These are phyloP conservation scores for Petunia hybrid DNA, from an alignment of 305 asterid genomes.

Conservation along the genomic window DNA sequence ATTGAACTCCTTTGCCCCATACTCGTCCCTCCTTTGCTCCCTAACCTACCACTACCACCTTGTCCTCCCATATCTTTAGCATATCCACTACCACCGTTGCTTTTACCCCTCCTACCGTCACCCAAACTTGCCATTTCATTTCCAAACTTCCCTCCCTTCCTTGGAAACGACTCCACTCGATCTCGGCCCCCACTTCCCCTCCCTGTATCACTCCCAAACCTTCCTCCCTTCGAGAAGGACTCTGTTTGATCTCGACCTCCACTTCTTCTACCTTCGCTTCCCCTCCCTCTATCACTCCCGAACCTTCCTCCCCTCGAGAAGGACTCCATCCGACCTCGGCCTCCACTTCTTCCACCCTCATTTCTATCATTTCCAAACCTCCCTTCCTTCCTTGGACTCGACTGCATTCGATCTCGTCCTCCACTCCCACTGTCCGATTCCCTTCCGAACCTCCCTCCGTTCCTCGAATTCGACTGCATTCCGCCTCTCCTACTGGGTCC, in stretches of 20 bases:
- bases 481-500: conserved; percentile 47
- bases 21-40: conserved; percentile 43
- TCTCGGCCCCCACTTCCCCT: conserved; percentile 35
- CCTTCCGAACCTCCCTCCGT: conserved; percentile 42
- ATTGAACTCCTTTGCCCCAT: conserved; percentile 45
- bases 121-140: conserved; percentile 41
- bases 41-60: conserved; percentile 44
- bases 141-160: conserved; percentile 48
- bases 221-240: conserved; percentile 33
- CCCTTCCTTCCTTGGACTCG: conserved; percentile 33
- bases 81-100: conserved; percentile 38
- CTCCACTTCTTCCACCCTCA: conserved; percentile 27
- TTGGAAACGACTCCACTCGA: conserved; percentile 33
- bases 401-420: conserved; percentile 32
- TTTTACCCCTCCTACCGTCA: conserved; percentile 44
- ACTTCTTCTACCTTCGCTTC: conserved; percentile 29
- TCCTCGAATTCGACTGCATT: conserved; percentile 33
- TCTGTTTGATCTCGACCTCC: conserved; percentile 39
- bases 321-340: conserved; percentile 1
- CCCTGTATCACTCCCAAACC: conserved; percentile 13
- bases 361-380: conserved; percentile 36
- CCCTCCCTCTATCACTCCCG: conserved; percentile 41
- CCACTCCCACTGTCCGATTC: conserved; percentile 42
- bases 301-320: conserved; percentile 40
- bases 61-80: conserved; percentile 46